Evolutionary conservation across 306 rosid genomes (phyloP).

Genomic region (Fagus crenata): DNA sequence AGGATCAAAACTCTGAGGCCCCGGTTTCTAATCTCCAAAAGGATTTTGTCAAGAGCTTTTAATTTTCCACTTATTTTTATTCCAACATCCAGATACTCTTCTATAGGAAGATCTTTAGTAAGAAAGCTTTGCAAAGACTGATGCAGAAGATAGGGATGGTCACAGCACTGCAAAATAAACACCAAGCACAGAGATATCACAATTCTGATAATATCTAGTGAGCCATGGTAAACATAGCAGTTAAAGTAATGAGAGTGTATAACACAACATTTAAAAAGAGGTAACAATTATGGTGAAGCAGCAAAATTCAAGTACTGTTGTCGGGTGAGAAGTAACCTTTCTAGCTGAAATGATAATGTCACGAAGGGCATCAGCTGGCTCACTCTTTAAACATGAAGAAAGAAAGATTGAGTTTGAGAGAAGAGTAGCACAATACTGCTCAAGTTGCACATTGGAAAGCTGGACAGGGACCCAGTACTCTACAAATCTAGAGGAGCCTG

Average conservation of each 20-base stretch:
- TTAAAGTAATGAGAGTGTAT: constrained; percentile 11
- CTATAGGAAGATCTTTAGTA: constrained; percentile 33
- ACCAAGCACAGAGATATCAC: constrained; percentile 26
- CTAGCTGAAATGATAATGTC: constrained; percentile 39
- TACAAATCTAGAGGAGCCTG: constrained; percentile 33
- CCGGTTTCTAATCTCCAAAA: constrained; percentile 34
- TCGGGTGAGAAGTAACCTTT: constrained; percentile 23
- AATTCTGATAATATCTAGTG: neutral
- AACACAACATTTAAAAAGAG: constrained; percentile 9
- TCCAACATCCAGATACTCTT: constrained; percentile 35
- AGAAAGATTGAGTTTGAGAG: constrained; percentile 38
- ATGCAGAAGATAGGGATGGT: constrained; percentile 45
- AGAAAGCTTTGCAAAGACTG: constrained; percentile 27
- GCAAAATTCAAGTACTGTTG: neutral
- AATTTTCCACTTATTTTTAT: constrained; percentile 46
- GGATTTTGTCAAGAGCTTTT: constrained; percentile 44
- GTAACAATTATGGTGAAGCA: neutral
- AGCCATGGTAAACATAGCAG: constrained; percentile 2
- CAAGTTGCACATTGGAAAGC: constrained; percentile 48
- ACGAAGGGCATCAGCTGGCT: constrained; percentile 30
- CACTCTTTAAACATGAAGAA: constrained; percentile 37
- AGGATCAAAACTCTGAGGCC: constrained; percentile 40
- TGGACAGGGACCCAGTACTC: constrained; percentile 53
- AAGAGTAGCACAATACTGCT: constrained; percentile 48
- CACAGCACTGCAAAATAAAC: constrained; percentile 40